Base-by-base conservation (phyloP, 2,329 filamentous ascomycete species). In the Tympanopsis confertula region DNA sequence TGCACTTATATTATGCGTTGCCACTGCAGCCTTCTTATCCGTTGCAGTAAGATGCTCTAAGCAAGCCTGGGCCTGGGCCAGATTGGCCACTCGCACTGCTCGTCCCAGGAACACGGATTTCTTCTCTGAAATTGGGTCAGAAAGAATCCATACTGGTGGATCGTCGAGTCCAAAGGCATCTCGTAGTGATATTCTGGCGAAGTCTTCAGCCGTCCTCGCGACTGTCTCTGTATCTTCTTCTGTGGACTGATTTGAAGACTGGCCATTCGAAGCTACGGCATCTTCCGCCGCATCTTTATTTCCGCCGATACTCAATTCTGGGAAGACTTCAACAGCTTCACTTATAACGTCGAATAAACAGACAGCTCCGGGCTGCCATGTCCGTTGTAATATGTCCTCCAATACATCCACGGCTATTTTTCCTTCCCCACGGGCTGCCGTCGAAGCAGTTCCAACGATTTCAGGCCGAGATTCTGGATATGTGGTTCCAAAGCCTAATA, bases 91-190 rank as follows among this genome's bases (percentile, higher is more conserved):
- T 4, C 54, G 53, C 1, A 71, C 71, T 10, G 63, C 68, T 5
- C 77, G 65, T 4, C 69, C 78, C 15, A 82, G 49, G 50, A 82
- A 82, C 3, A 78, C 64, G 0, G 74, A 80, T 50, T 79, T 82
- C 58, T 79, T 82, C 52, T 79, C 74, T 3, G 67, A 69, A 13
- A 78, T 55, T 1, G 69, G 56, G 2, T 74, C 67, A 2, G 74
- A 78, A 1, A 79, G 43, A 4, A 59, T 60, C 78, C 78, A 82
- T 10, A 12, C 30, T 10, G 30, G 30, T 7, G 30, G 30, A 33
- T 15, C 17, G 30, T 33, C 30, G 7, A 33, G 7, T 18, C 30
- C 30, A 17, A 33, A 33, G 12, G 7, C 15, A 33, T 33, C 30
- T 17, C 15, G 30, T 33, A 33, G 15, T 15, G 30, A 33, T 7